These are phyloP conservation scores for Acrocalymma vagum DNA, from an alignment of 2,329 filamentous ascomycete species.

Conservation along the genomic window DNA sequence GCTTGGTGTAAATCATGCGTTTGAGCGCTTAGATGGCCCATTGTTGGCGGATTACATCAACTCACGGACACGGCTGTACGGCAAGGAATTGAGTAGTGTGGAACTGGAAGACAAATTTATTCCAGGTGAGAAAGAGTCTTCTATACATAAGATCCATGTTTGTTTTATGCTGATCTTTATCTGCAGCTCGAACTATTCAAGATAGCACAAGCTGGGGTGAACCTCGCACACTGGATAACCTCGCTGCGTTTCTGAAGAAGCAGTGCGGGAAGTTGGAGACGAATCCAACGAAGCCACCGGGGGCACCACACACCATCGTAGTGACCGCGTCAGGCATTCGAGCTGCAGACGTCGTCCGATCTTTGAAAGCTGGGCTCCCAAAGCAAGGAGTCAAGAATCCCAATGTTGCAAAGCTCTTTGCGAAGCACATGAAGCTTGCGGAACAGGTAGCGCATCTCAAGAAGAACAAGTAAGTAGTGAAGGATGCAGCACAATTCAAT, in stretches of 20 bases:
- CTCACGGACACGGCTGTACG: conserved; percentile 79
- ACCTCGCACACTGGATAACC: conserved; percentile 72
- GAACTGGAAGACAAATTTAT: conserved; percentile 86
- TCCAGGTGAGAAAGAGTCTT: conserved; percentile 64
- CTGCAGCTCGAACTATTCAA: conserved; percentile 74
- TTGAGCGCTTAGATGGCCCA: conserved; percentile 82
- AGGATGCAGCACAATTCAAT: conserved; percentile 11
- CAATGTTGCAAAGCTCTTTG: conserved; percentile 89
- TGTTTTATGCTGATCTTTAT: not conserved
- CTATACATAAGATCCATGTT: not conserved
- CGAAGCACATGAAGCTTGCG: conserved; percentile 95
- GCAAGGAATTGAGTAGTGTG: conserved; percentile 80
- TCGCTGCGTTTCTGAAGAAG: conserved; percentile 80
- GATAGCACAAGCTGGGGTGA: conserved; percentile 81
- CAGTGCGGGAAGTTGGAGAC: conserved; percentile 69
- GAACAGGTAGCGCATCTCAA: conserved; percentile 83
- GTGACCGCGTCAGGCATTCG: conserved; percentile 85
- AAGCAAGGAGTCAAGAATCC: conserved; percentile 66
- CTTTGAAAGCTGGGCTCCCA: conserved; percentile 69
- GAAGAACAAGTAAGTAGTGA: conserved; percentile 57
- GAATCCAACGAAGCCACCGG: conserved; percentile 69
- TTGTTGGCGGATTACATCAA: conserved; percentile 87
- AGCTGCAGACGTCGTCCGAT: conserved; percentile 83
- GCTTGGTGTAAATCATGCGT: conserved; percentile 75
- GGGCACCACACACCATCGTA: conserved; percentile 79